These are phyloP conservation scores for Solanum clarkiae DNA, from an alignment of 257 asterid genomes.

Conservation along the genomic window DNA sequence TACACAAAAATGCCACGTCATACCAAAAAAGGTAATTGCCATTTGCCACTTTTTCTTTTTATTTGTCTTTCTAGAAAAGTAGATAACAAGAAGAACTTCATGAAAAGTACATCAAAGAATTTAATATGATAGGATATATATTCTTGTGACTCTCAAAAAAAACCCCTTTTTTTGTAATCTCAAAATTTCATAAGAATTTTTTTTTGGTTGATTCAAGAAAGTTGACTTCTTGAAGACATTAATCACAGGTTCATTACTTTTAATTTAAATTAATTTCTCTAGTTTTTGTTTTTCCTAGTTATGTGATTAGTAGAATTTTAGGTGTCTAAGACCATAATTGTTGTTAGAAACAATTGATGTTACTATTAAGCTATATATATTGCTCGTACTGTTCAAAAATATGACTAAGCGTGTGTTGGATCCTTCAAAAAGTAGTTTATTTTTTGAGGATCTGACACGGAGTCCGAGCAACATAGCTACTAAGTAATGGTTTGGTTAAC, in stretches of 20 bases:
- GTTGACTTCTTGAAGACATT: neutral
- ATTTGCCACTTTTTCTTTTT: neutral
- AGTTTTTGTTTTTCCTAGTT: neutral
- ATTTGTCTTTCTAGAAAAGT: slow-evolving; percentile 4
- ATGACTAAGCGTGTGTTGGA: neutral
- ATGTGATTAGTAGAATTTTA: neutral
- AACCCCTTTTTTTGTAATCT: neutral
- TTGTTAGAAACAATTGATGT: neutral
- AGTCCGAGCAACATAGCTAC: neutral
- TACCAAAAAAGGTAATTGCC: slow-evolving; percentile 33
- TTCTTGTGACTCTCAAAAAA: slow-evolving; percentile 30
- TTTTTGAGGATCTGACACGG: neutral
- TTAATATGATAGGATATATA: slow-evolving; percentile 4
- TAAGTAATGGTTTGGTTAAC: neutral
- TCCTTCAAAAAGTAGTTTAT: neutral
- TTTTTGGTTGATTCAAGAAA: slow-evolving; percentile 14
- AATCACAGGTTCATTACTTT: slow-evolving; percentile 28
- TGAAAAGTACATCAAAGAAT: slow-evolving; percentile 17
- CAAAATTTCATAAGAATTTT: neutral
- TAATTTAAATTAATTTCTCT: neutral
- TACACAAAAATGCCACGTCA: slow-evolving; percentile 31
- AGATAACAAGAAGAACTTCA: slow-evolving; percentile 17
- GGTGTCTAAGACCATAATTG: neutral
- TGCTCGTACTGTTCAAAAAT: neutral
- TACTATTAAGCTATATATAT: neutral